phyloP scores from a whole-genome alignment of 352 stramenopile genomes.

The Aphanomyces stellatus region DNA sequence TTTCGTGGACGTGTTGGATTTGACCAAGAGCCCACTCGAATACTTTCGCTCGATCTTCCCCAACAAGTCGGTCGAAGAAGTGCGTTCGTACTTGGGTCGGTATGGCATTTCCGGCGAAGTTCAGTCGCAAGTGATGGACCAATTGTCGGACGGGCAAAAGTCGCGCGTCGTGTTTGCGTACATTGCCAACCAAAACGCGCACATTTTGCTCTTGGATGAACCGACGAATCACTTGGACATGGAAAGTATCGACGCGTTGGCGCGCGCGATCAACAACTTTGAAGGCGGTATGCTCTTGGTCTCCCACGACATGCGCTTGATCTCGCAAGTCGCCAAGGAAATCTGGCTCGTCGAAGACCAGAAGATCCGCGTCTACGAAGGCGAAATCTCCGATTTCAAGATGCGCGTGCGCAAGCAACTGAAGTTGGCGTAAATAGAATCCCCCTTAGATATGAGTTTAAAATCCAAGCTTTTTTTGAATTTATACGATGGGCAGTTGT shows the following conservation, averaged over 20 bases:
- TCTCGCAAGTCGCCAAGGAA: conserved; percentile 97
- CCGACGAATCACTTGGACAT: conserved; percentile 89
- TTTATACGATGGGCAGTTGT: no score
- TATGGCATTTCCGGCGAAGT: conserved; percentile 95
- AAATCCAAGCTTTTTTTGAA: not conserved
- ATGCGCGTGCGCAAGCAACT: conserved; percentile 82
- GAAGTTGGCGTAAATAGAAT: conserved; percentile 35
- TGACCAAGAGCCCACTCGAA: conserved; percentile 91
- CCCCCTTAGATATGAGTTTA: not conserved
- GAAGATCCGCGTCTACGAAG: conserved; percentile 92
- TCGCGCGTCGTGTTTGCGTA: conserved; percentile 97
- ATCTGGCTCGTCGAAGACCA: conserved; percentile 99
- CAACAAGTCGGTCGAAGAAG: conserved; percentile 90
- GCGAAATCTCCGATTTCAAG: conserved; percentile 99
- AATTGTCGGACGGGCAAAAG: conserved; percentile 96
- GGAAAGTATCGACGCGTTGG: conserved; percentile 96
- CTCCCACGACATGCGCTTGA: conserved; percentile 98
- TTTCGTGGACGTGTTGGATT: conserved; percentile 97
- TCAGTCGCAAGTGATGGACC: conserved; percentile 94
- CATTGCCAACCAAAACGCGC: conserved; percentile 94
- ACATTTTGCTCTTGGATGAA: conserved; percentile 92
- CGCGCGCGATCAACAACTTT: conserved; percentile 97
- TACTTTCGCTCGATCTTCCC: conserved; percentile 94
- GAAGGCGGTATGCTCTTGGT: conserved; percentile 96
- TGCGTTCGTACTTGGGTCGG: conserved; percentile 92